Base-by-base conservation (phyloP, 495 filamentous ascomycete genomes). In the Chaetomium fimeti region DNA sequence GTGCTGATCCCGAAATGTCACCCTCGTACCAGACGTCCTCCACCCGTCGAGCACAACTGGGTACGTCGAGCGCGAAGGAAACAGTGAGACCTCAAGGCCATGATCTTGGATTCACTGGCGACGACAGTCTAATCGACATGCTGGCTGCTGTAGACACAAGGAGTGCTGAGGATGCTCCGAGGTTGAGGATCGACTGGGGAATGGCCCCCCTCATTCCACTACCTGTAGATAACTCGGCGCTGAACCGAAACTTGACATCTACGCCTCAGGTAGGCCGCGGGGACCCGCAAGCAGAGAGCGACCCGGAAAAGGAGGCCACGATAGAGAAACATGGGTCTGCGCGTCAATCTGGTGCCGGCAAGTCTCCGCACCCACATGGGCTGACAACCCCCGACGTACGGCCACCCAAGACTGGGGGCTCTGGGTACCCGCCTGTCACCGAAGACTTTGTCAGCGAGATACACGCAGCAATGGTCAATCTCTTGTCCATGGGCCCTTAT, bases 141-240 rank as follows among this genome's bases (percentile, higher is more conserved):
- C 42, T 63, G 2, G 52, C 53, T 6, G 61, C 61, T 0, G 43
- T 57, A 13, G 25, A 27, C 0, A 57, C 61, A 0, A 8, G 15
- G 3, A 40, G 20, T 20, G 28, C 28, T 11, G 27, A 7, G 6
- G 43, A 29, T 38, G 2, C 12, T 20, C 22, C 32, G 28, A 45
- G 13, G 4, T 27, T 43, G 2, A 49, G 18, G 2, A 48, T 68
- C 61, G 13, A 32, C 18, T 68, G 64, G 67, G 32, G 45, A 6
- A 69, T 68, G 62, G 24, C 57, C 18, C 18, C 66, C 7, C 66
- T 68, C 25, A 40, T 68, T 32, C 66, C 68, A 1, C 47, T 40
- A n/a, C 43, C 56, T 11, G 8, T 28, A 8, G 43, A 28, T 1
- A 27, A 13, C 28, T 1, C 22, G 22, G 32, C 8, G 15, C 28